phyloP scores from a whole-genome alignment of 495 filamentous ascomycete genomes.

The Poronia punctata region DNA sequence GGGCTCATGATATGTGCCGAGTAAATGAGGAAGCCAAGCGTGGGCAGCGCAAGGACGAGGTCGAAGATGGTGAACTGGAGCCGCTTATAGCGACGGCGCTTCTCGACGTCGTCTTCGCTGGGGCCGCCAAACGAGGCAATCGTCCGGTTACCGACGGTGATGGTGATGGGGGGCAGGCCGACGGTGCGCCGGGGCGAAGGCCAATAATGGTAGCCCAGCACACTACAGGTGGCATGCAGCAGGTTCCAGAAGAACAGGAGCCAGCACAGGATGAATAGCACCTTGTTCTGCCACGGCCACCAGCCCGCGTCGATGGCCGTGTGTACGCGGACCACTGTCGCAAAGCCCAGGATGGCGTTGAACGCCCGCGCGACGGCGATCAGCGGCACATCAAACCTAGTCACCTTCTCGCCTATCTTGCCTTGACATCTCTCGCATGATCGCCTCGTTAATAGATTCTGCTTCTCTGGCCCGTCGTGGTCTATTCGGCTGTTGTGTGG shows the following conservation, averaged over 20 bases:
- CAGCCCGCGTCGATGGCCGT: conserved; percentile 22
- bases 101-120: conserved; percentile 16
- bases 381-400: conserved; percentile 19
- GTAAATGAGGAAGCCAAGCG: conserved; percentile 18
- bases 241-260: conserved; percentile 20
- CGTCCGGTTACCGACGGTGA: conserved; percentile 16
- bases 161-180: conserved; percentile 17
- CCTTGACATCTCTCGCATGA: conserved; percentile 19
- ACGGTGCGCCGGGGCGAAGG: conserved; percentile 20
- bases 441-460: conserved; percentile 11
- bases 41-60: conserved; percentile 17
- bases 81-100: conserved; percentile 17
- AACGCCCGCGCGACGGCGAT: conserved; percentile 20
- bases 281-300: conserved; percentile 26
- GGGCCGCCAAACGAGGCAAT: conserved; percentile 19
- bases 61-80: conserved; percentile 19
- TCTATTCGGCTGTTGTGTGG: background rate
- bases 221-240: conserved; percentile 12
- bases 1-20: conserved; percentile 24
- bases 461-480: background rate
- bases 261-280: conserved; percentile 21
- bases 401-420: conserved; percentile 7
- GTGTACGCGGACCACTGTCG: conserved; percentile 19
- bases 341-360: conserved; percentile 16
- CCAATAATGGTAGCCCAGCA: conserved; percentile 22